Percentiles rank a stretch among this genome's conserved stretches.
phyloP scores from a whole-genome alignment of 805 yeast species.

The Ogataea zsoltii region DNA sequence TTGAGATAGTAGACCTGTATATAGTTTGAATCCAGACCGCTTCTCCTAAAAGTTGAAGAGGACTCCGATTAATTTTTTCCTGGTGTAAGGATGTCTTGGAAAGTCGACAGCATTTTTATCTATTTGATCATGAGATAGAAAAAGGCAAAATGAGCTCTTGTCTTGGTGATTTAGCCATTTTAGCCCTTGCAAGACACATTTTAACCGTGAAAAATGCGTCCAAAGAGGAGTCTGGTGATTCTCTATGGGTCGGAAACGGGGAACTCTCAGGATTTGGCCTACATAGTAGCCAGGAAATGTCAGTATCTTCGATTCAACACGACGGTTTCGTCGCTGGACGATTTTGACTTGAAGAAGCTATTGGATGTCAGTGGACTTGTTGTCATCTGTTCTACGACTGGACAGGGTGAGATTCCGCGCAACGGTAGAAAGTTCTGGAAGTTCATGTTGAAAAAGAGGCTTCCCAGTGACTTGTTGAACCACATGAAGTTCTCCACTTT shows the following conservation, averaged over 20 bases:
- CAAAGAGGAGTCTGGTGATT: conserved; percentile 45
- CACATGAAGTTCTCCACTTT: conserved; percentile 69
- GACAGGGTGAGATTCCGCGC: conserved; percentile 91
- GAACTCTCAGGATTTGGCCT: conserved; percentile 83
- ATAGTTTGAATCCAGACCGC: background rate
- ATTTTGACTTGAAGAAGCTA: conserved; percentile 55
- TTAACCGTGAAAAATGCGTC: conserved; percentile 19
- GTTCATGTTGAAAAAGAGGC: conserved; percentile 63
- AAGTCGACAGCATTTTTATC: conserved; percentile 1
- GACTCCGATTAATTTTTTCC: too few relatives aligned
- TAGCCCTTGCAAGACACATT: background rate
- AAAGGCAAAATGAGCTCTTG: background rate
- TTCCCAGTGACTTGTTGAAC: conserved; percentile 58
- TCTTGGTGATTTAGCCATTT: background rate
- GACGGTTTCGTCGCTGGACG: conserved; percentile 55
- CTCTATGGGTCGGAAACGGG: conserved; percentile 94
- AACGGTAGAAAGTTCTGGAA: conserved; percentile 76
- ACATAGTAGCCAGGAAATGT: conserved; percentile 54
- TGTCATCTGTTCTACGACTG: conserved; percentile 83
- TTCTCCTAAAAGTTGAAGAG: too few relatives aligned
- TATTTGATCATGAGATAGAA: background rate
- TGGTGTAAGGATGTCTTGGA: background rate
- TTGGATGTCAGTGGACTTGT: conserved; percentile 49
- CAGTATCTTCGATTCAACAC: conserved; percentile 54
- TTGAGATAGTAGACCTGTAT: conserved; percentile 36